These are phyloP conservation scores for Tinospora cordifolia DNA, from an alignment of 164 flowering plant species.

Conservation along the genomic window DNA sequence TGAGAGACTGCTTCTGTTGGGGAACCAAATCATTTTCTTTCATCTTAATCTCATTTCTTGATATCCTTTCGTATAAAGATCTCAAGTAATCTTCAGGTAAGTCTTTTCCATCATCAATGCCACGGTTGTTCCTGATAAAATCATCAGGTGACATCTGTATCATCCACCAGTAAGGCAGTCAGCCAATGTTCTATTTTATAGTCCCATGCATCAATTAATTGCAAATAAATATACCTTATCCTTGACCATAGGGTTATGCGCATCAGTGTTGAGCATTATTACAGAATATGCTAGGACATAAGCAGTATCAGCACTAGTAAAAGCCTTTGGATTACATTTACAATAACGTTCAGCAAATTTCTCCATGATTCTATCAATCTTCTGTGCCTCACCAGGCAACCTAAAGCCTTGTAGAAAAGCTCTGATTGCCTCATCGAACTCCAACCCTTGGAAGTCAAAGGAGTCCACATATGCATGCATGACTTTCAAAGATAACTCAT, in stretches of 20 bases:
- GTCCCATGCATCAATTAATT: neutral
- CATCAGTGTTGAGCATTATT: conserved; percentile 94
- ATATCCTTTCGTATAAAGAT: conserved; percentile 82
- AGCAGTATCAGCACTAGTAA: conserved; percentile 96
- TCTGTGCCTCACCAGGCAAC: conserved; percentile 99
- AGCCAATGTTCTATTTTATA: neutral
- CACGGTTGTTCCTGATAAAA: conserved; percentile 95
- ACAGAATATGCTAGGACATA: conserved; percentile 98
- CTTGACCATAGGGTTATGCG: conserved; percentile 96
- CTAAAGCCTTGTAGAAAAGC: conserved; percentile 83
- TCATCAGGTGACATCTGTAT: conserved; percentile 98
- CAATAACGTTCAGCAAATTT: conserved; percentile 98
- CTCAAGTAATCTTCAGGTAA: conserved; percentile 86
- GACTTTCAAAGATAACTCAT: conserved; percentile 79
- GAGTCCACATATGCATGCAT: conserved; percentile 99
- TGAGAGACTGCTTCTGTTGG: conserved; percentile 72
- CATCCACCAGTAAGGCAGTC: conserved; percentile 5
- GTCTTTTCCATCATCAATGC: conserved; percentile 99
- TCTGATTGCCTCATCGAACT: conserved; percentile 96
- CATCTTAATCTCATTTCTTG: conserved; percentile 93
- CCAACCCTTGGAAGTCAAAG: conserved; percentile 86
- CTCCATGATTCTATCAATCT: conserved; percentile 98
- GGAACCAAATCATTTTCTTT: conserved; percentile 72
- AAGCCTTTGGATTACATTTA: conserved; percentile 89
- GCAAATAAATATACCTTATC: conserved; percentile 57